Conservation (phyloP, 345 rosid genomes). For the Boechera divaricarpa region DNA sequence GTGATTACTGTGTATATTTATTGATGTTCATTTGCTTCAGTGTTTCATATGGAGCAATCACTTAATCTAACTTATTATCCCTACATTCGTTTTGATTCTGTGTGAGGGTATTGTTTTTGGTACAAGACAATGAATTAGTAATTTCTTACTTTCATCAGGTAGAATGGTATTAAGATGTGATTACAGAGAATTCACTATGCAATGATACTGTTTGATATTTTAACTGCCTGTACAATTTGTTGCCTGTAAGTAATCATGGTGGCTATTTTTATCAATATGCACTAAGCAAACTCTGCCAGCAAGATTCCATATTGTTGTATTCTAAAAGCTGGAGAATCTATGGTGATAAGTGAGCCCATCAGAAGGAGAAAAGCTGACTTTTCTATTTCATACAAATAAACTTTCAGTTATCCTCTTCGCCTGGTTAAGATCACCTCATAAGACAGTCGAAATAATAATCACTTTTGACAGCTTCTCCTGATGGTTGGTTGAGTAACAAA, state of each 20-base stretch:
- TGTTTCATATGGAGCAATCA: background rate
- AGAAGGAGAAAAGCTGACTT: too few relatives aligned
- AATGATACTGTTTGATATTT: too few relatives aligned
- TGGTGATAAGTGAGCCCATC: background rate
- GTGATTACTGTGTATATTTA: conserved; percentile 3
- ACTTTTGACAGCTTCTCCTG: background rate
- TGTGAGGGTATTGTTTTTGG: background rate
- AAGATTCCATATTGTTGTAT: background rate
- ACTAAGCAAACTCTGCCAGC: conserved; percentile 2
- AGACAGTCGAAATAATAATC: background rate
- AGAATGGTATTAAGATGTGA: background rate
- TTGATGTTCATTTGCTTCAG: conserved; percentile 9
- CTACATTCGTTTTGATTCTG: conserved; percentile 15
- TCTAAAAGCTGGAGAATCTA: conserved; percentile 7
- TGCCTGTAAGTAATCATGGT: background rate
- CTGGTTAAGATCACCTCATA: background rate
- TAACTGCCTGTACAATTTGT: background rate
- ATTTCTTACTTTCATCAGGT: background rate
- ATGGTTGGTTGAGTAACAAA: conserved; percentile 4
- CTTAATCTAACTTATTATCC: background rate
- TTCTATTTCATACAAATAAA: too few relatives aligned
- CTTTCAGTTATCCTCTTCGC: background rate
- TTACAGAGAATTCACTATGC: background rate
- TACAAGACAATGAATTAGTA: background rate
- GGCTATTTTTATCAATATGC: background rate